Base-by-base conservation (phyloP, 768 basidiomycete genomes). In the Scleroderma bovista region DNA sequence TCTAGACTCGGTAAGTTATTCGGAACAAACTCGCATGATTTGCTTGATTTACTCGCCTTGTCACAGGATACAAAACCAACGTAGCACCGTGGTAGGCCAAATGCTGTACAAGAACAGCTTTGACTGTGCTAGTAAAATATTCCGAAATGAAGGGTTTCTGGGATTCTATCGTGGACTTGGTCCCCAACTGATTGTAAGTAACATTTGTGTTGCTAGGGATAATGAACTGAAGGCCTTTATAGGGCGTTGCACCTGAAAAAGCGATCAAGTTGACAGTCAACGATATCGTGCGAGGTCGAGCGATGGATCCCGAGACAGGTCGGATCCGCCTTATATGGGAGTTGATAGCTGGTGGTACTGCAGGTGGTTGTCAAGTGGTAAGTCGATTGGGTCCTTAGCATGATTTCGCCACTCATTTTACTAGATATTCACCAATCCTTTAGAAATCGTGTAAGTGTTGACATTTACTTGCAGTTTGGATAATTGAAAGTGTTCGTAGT, bases 111-210 rank as follows among this genome's bases (percentile, higher is more conserved):
- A 93, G 75, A 98, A 96, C 74, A 94, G 92, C 59, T 61, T 88
- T 33, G 96, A 99, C 63, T 99, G 96, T 64, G 87, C 93, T 26
- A 76, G 76, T 60, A 98, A 95, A 65, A 94, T 99, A 22, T 84
- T 97, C 67, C 80, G 83, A 48, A 96, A 96, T 61, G 96, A 99
- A 71, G 96, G 96, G 16, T 78, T 92, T 60, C 31, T 80, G 0
- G 96, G 96, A n/a, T 98, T 98, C 70, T 99, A 99, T 70, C 85
- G 94, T 26, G 96, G 96, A 26, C 79, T 98, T 41, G 88, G 92
- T 9, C 94, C 96, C 34, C 96, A 99, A 60, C 77, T 99, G 41
- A 77, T 98, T 57, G 95, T 91, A 61, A 58, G 77, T 56, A 42
- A 5, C 24, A 15, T 20, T 23, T 43, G 13, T 34, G 42, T 7